phyloP scores from a whole-genome alignment of 139 green algal genomes.

The Zygnema cylindricum region DNA sequence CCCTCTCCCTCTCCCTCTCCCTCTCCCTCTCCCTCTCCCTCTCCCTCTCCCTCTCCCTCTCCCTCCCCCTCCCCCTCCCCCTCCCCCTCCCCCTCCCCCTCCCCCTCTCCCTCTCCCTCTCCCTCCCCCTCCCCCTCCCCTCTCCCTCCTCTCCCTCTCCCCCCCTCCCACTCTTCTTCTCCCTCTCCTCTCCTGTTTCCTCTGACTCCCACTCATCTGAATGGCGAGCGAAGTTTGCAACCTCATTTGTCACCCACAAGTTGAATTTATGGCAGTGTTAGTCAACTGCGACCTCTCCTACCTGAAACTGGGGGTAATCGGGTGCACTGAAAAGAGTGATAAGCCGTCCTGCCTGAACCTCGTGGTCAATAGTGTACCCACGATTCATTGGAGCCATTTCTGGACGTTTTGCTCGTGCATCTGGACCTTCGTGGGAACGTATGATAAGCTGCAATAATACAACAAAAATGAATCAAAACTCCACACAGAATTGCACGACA shows the following conservation, averaged over 20 bases:
- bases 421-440: slow-evolving; percentile 87
- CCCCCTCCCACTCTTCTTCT: no score
- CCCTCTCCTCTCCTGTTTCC: not conserved
- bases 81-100: not conserved
- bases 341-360: slow-evolving; percentile 71
- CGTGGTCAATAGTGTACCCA: slow-evolving; percentile 88
- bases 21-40: not conserved
- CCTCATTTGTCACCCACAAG: no score
- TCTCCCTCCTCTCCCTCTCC: not conserved
- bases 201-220: not conserved
- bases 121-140: not conserved
- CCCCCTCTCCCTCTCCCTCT: not conserved
- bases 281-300: no score
- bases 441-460: slow-evolving; percentile 72
- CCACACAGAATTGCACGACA: no score
- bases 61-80: not conserved
- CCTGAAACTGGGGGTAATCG: slow-evolving; percentile 88
- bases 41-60: not conserved
- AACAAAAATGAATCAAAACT: slow-evolving; percentile 51
- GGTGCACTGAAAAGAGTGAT: slow-evolving; percentile 90
- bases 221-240: no score
- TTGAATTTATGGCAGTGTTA: no score
- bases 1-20: not conserved
- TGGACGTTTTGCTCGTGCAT: slow-evolving; percentile 79
- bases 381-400: slow-evolving; percentile 74